Evolutionary conservation across 2,329 filamentous ascomycete genomes (phyloP), one percentile per base, ranked within the genome.

Genomic region (Triangularia setosa): DNA sequence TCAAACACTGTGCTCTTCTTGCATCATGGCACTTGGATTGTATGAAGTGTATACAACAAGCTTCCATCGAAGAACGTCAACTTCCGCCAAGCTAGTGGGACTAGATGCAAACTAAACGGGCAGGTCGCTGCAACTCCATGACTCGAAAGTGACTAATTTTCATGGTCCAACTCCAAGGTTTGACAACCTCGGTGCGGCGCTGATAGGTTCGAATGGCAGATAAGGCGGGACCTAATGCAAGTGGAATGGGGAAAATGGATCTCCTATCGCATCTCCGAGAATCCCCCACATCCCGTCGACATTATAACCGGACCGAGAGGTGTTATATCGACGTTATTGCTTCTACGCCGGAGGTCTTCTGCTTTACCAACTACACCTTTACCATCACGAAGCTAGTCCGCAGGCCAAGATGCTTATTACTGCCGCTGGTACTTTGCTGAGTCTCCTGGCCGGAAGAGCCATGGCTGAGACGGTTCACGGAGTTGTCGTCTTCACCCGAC

Each of bases 401-500:
- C 6, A 9, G n/a, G 30, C 11, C n/a, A 48, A 48, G 40, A 48
- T 48, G 40, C 21, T 48, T 18, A 48, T 7, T 48, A 18, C 40
- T 4, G 7, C 18, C 21, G 40, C n/a, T 48, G 40, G n/a, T 21
- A 48, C 40, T 48, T 4, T 48, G 40, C 9, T 48, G 40, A 66
- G 78, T 56, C 72, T 75, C n/a, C 71, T 78, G 40, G 70, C 65
- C 55, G 58, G 61, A 7, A 70, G 66, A 57, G 61, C 62, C 12
- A 25, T 30, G 28, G 79, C 79, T 21, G 91, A 96, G 79, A 90
- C 88, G 0, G 82, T 95, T 27, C 82, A 96, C 16, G 93, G 92
- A 60, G 87, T 89, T 55, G 95, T 93, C 77, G 87, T 97, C 77
- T 96, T 96, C 81, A 87, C 92, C 71, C 90, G 93, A 55, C 93